Conservation (phyloP, 306 rosid species). For the Vicia faba region DNA sequence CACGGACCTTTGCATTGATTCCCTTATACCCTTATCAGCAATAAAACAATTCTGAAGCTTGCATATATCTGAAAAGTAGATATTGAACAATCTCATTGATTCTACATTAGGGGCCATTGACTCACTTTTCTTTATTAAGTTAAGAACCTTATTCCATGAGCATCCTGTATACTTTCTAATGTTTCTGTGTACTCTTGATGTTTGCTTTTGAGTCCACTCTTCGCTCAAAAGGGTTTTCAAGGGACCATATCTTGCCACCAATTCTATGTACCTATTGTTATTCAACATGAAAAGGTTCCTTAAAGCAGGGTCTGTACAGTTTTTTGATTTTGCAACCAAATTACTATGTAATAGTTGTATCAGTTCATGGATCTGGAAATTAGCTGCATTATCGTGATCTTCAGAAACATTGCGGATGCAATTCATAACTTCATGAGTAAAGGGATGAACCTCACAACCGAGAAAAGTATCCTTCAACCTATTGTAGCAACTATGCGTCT, state of each 20-base stretch:
- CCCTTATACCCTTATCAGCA: background rate
- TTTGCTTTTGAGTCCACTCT: background rate
- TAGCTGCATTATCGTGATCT: background rate
- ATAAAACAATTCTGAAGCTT: background rate
- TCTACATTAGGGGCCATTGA: background rate
- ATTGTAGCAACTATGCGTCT: background rate
- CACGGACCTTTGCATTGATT: background rate
- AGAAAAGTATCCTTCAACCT: background rate
- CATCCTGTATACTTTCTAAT: background rate
- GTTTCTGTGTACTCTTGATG: background rate
- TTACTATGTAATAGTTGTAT: background rate
- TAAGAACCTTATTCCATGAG: background rate
- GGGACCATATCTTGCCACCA: background rate
- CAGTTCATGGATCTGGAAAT: background rate
- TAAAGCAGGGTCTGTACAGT: background rate
- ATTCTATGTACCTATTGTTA: background rate
- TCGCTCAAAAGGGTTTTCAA: background rate
- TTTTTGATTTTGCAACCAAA: background rate
- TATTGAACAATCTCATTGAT: background rate
- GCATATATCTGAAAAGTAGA: background rate
- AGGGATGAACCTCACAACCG: background rate
- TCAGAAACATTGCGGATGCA: background rate
- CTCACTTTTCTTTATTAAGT: background rate
- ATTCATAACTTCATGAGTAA: background rate
- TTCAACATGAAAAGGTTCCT: background rate